These are phyloP conservation scores for Tetracladium marchalianum DNA, from an alignment of 495 filamentous ascomycete species.

Conservation along the genomic window DNA sequence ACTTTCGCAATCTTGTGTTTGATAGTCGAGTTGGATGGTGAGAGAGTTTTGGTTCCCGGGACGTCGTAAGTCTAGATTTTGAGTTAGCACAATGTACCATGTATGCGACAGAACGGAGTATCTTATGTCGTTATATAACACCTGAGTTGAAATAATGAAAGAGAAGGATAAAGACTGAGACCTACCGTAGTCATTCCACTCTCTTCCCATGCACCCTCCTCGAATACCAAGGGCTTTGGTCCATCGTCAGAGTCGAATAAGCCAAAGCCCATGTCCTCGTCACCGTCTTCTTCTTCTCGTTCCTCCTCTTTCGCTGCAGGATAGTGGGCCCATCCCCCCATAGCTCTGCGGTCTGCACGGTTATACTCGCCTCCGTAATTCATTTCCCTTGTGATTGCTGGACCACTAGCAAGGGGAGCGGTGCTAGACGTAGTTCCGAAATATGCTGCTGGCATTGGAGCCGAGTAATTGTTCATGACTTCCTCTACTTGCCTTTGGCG, in stretches of 20 bases:
- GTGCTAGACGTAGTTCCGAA: no score
- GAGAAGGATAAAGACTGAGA: no score
- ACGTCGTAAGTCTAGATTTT: conserved; percentile 41
- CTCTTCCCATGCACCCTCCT: conserved; percentile 34
- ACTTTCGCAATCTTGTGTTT: conserved; percentile 39
- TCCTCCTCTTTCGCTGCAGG: background rate
- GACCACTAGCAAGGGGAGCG: no score
- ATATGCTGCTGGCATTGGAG: no score
- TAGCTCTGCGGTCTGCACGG: background rate
- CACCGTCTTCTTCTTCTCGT: background rate
- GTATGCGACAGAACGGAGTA: no score
- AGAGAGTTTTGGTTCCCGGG: conserved; percentile 38
- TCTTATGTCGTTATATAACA: no score
- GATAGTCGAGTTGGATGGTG: conserved; percentile 28
- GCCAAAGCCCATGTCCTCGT: background rate
- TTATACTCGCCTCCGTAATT: background rate
- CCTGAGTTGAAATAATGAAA: no score
- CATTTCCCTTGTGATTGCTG: background rate
- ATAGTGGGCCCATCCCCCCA: no score
- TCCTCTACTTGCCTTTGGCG: background rate
- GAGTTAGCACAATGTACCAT: no score
- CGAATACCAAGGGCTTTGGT: conserved; percentile 24
- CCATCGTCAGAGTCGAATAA: conserved; percentile 2
- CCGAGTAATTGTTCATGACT: background rate
- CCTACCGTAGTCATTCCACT: conserved; percentile 43